phyloP scores from a whole-genome alignment of 176 grass and related monocot species.

The Carex pumila region DNA sequence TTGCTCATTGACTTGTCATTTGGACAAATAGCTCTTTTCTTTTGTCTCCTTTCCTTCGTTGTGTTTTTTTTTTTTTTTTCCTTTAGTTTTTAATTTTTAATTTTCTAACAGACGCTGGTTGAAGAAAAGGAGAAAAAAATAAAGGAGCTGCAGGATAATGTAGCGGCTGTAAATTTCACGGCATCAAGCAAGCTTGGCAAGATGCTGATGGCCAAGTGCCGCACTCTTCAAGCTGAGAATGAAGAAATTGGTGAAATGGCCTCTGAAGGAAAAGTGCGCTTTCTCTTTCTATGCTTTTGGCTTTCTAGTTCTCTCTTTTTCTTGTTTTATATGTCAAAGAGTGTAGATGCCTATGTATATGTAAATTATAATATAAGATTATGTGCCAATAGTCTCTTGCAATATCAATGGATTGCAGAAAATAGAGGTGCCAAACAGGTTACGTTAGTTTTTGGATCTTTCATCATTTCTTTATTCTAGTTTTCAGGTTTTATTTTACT shows the following conservation, averaged over 20 bases:
- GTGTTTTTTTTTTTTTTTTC: background rate
- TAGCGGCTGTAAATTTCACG: conserved; percentile 96
- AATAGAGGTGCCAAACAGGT: background rate
- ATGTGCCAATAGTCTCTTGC: background rate
- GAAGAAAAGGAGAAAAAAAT: conserved; percentile 99
- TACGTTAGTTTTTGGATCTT: background rate
- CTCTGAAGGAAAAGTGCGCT: conserved; percentile 96
- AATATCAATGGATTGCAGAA: background rate
- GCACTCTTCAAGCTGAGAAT: conserved; percentile 95
- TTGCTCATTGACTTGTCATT: background rate
- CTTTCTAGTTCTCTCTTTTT: background rate
- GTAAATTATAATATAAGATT: background rate
- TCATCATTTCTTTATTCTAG: background rate
- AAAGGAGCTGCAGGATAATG: conserved; percentile 97
- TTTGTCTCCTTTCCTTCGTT: background rate
- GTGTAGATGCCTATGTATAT: background rate
- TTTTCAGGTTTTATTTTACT: background rate
- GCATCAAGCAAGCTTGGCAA: conserved; percentile 89
- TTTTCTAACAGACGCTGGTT: conserved; percentile 52
- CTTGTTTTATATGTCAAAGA: background rate
- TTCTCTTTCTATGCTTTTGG: background rate
- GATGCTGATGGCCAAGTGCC: conserved; percentile 92
- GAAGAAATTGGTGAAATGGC: conserved; percentile 97
- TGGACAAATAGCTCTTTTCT: background rate
- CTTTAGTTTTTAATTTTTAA: background rate